These are phyloP conservation scores for Chrysosporium keratinophilum DNA, from an alignment of 2,329 filamentous ascomycete genomes.

Conservation along the genomic window DNA sequence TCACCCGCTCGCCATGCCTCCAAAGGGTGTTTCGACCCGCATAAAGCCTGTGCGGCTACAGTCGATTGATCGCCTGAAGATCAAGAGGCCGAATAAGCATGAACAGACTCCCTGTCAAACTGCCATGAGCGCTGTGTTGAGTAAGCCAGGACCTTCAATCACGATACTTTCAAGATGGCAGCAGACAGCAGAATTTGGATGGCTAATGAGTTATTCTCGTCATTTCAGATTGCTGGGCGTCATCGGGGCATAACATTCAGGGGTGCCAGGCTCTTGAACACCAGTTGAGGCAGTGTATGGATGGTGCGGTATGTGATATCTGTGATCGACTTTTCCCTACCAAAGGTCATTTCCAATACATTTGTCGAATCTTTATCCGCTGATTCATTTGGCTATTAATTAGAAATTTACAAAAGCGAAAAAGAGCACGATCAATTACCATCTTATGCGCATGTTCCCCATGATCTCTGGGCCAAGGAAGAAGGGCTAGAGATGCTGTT, in stretches of 20 bases:
- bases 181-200: neutral
- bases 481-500: slow-evolving; percentile 26
- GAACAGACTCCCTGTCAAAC: slow-evolving; percentile 55
- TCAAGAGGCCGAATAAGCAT: slow-evolving; percentile 53
- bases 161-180: neutral
- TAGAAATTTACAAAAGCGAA: slow-evolving; percentile 48
- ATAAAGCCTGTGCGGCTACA: slow-evolving; percentile 39
- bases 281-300: slow-evolving; percentile 62
- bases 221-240: slow-evolving; percentile 36
- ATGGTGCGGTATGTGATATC: slow-evolving; percentile 52
- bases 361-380: neutral
- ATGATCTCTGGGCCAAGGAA: slow-evolving; percentile 63
- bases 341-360: neutral
- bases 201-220: slow-evolving; percentile 1
- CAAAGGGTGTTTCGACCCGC: slow-evolving; percentile 36
- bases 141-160: slow-evolving; percentile 32
- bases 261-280: slow-evolving; percentile 52
- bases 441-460: slow-evolving; percentile 66
- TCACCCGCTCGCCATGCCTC: slow-evolving; percentile 27
- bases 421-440: slow-evolving; percentile 84
- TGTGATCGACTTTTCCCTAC: neutral
- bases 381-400: neutral
- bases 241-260: slow-evolving; percentile 40
- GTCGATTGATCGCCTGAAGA: slow-evolving; percentile 46
- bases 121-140: slow-evolving; percentile 56